Conservation (phyloP, 805 yeast genomes). For the Yarrowia alimentaria region DNA sequence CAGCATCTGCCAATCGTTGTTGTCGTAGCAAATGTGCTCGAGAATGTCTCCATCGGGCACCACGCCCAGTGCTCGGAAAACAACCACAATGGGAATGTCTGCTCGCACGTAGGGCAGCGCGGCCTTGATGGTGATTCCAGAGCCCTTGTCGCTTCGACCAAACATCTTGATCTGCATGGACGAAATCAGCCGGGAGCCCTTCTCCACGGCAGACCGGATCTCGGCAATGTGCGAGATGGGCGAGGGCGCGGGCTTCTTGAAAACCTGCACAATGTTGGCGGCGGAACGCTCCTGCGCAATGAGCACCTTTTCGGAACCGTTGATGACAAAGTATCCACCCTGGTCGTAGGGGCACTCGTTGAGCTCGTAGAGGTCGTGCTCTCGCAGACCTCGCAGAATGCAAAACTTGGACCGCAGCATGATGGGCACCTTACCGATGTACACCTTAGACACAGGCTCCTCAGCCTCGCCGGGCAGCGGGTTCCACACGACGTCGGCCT, state of each 20-base stretch:
- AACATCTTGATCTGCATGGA: constrained; percentile 91
- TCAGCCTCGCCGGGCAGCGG: constrained; percentile 60
- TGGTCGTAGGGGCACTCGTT: constrained; percentile 99
- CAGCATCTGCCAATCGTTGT: constrained; percentile 98
- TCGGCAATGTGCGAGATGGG: constrained; percentile 96
- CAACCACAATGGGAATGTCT: constrained; percentile 95
- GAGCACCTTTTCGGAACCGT: constrained; percentile 96
- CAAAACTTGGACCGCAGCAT: constrained; percentile 97
- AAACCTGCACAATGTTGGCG: constrained; percentile 97
- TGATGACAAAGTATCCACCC: constrained; percentile 98
- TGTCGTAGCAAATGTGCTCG: constrained; percentile 97
- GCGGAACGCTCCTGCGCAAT: constrained; percentile 99
- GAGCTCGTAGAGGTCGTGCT: constrained; percentile 89
- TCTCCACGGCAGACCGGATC: constrained; percentile 93
- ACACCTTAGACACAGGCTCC: constrained; percentile 74
- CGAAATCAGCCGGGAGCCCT: constrained; percentile 92
- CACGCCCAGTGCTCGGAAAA: constrained; percentile 95
- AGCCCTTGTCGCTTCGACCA: constrained; percentile 66
- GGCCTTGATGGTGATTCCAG: constrained; percentile 80
- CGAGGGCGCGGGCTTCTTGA: constrained; percentile 95
- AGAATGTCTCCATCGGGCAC: constrained; percentile 99
- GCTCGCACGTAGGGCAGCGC: constrained; percentile 94
- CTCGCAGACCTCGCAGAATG: constrained; percentile 83
- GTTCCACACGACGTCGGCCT: constrained; percentile 49
- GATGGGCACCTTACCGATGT: constrained; percentile 95